A percentile compares a stretch with the other conserved stretches of the same genome.
Conservation (phyloP, 257 asterid genomes). For the Ajuga chamaepitys region DNA sequence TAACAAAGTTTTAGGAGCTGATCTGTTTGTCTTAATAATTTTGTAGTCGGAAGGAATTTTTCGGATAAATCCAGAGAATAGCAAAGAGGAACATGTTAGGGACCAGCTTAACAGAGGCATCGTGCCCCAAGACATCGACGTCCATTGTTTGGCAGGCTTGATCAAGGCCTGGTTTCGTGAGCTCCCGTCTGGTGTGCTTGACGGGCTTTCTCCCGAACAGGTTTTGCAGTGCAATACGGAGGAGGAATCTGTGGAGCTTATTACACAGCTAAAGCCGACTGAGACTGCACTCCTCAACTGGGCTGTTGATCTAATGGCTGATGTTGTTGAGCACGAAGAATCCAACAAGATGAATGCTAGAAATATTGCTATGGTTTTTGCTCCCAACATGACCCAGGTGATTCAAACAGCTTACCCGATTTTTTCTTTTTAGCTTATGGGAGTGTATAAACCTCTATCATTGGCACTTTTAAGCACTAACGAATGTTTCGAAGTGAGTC, state of each 20-base stretch:
- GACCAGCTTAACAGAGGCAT: constrained; percentile 83
- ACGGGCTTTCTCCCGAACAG: constrained; percentile 81
- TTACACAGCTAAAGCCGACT: constrained; percentile 71
- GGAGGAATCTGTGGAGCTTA: constrained; percentile 64
- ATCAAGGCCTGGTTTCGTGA: constrained; percentile 98
- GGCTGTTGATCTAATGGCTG: constrained; percentile 97
- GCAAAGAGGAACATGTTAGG: constrained; percentile 84
- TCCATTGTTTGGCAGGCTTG: constrained; percentile 87
- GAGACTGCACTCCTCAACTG: constrained; percentile 75
- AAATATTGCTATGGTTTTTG: constrained; percentile 92
- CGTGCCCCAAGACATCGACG: constrained; percentile 85
- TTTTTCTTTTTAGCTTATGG: too few species aligned
- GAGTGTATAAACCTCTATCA: too few species aligned
- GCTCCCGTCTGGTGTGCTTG: constrained; percentile 85
- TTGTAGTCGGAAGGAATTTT: constrained; percentile 92
- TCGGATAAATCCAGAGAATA: constrained; percentile 91
- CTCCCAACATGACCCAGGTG: constrained; percentile 98
- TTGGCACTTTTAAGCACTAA: too few species aligned
- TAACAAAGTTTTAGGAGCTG: neutral
- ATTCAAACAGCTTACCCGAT: neutral
- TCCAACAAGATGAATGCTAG: constrained; percentile 94
- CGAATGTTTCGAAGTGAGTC: too few species aligned
- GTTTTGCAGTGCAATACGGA: constrained; percentile 74
- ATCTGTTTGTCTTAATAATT: neutral
- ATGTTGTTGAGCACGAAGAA: constrained; percentile 87